Evolutionary conservation across 805 yeast species (phyloP), one percentile per base, ranked within the genome.

Genomic region (Nakazawaea wickerhamii): DNA sequence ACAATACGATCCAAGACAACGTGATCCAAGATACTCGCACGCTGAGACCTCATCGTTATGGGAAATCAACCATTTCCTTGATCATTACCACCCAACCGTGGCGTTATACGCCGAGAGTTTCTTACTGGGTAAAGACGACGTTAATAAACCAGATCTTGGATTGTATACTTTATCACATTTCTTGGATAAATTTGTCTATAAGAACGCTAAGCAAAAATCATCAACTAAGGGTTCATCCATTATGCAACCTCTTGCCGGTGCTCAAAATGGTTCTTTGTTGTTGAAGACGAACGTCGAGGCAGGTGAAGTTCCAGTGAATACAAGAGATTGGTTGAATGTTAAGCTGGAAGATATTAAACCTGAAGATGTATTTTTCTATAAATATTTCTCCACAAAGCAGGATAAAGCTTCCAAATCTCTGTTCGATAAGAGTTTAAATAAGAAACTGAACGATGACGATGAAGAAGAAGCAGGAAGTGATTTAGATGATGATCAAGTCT

Each of bases 181-280:
- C 77, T 73, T 93, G 65, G 96, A 93, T 63, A 78, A 95, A 61
- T 93, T 95, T 65, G 96, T 93, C 30, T 93, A 93, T 68, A 84
- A 87, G 65, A 88, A 89, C 60, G 87, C 96, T 37, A 88, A 87
- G 66, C 83, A 79, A 54, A 85, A 83, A 61, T 70, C 79, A 15
- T 60, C 68, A 26, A 66, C 81, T n/a, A 81, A 84, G 59, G 98
- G 98, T 55, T 70, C 84, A 4, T 88, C 97, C 34, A 90, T 93
- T 58, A 93, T 93, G 98, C 99, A 93, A 70, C 98, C 99, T 39
- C 70, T 93, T 50, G 89, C 95, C 35, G 97, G 96, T 49, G 73
- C 79, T 1, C 84, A 82, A 48, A 81, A 86, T 17, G 86, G 84
- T 8, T 67, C 81, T 4, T 63, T 84, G 41, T 68, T 84, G 50